Conservation (phyloP, 2,329 filamentous ascomycete species). For the Talaromyces verruculosus region DNA sequence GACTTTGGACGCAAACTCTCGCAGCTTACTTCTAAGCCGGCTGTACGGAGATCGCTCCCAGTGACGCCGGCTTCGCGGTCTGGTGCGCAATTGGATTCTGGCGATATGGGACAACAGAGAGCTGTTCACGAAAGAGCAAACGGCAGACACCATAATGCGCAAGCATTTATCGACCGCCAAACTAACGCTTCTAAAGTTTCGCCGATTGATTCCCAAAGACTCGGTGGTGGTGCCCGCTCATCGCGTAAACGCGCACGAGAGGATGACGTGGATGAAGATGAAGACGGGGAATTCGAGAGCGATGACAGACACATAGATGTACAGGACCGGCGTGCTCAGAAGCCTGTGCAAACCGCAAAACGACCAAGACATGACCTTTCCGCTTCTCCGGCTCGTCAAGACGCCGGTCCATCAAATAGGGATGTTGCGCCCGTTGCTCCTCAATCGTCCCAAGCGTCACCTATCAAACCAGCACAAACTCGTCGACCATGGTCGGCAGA, state of each 20-base stretch:
- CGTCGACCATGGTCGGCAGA: constrained; percentile 40
- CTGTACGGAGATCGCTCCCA: constrained; percentile 7
- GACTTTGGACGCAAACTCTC: constrained; percentile 12
- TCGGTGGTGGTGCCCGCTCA: background rate
- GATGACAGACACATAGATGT: constrained; percentile 23
- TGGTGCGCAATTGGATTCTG: background rate
- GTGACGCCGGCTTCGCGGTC: constrained; percentile 8
- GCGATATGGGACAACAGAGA: background rate
- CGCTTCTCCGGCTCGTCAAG: background rate
- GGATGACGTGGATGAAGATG: constrained; percentile 28
- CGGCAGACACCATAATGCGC: background rate
- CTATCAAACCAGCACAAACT: constrained; percentile 18
- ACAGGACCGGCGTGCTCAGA: constrained; percentile 19
- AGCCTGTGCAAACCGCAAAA: constrained; percentile 18
- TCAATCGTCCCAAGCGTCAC: constrained; percentile 6
- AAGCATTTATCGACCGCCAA: constrained; percentile 41
- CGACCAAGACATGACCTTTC: background rate
- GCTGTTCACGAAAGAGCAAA: background rate
- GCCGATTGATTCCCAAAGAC: constrained; percentile 29
- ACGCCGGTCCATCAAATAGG: background rate
- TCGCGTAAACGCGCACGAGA: constrained; percentile 19
- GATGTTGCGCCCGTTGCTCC: background rate
- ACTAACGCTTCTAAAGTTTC: constrained; percentile 35
- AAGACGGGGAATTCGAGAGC: constrained; percentile 36
- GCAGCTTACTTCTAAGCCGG: constrained; percentile 14